Evolutionary conservation across 495 filamentous ascomycete species (phyloP), one percentile per base, ranked within the genome.

Genomic region (Extremus antarcticus): DNA sequence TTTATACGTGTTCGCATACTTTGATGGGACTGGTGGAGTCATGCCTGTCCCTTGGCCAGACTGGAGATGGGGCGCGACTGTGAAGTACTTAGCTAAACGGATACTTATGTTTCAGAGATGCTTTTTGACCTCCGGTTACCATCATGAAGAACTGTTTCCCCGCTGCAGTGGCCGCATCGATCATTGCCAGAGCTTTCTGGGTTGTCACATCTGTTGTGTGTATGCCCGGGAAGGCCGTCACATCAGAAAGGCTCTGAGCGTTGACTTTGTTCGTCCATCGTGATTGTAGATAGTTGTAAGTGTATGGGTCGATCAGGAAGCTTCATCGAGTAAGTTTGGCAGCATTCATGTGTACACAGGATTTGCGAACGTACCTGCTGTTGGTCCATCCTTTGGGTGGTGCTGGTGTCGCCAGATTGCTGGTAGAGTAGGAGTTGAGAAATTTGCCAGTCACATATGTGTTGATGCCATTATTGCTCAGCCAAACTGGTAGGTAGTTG

Each of bases 371-470:
- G 7, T 35, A 35, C 29, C 29, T 80, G 35, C 19, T 24, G 35
- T 29, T 35, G 3, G 32, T 43, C 50, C 50, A 53, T 13, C 35
- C 50, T 11, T 43, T 23, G 2, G 39, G 35, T 40, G 13, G 23
- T 10, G 46, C 46, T 40, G 50, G 50, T 23, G 16, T 17, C 3
- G 32, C 38, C 3, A 24, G 16, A 24, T 41, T 43, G 1, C 51
- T 40, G 2, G 52, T 49, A 0, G 50, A 59, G 25, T 63, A 60
- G 2, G 59, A 70, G 60, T 87, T 87, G 63, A 84, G 81, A 2
- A 87, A 71, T 63, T 87, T 87, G 29, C 84, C 82, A 0, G 78
- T 83, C n/a, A n/a, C n/a, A 64, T 80, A 85, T 0, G 83, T 86
- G 63, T 81, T 76, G 62, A 85, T 85, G 10, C 82, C 83, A 0